Evolutionary conservation across 768 basidiomycete species (phyloP).

Genomic region (Lactarius trivialis): DNA sequence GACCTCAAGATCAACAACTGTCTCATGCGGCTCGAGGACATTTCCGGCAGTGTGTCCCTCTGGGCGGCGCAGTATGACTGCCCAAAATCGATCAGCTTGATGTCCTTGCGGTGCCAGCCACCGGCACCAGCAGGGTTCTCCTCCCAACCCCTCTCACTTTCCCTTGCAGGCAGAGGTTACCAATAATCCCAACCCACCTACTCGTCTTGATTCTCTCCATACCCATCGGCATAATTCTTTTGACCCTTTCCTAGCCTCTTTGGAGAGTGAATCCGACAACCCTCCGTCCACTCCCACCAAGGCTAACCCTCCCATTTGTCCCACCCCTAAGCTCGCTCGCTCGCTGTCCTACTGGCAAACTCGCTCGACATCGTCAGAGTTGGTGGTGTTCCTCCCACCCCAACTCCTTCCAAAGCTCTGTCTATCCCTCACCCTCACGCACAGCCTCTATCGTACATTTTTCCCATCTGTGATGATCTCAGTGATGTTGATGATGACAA

Average conservation of each 20-base stretch:
- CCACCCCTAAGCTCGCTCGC: conserved; percentile 39
- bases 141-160: conserved; percentile 37
- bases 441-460: conserved; percentile 31
- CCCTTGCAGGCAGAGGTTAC: conserved; percentile 63
- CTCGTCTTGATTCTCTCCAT: conserved; percentile 26
- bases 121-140: conserved; percentile 61
- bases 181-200: conserved; percentile 28
- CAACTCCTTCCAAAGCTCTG: conserved; percentile 40
- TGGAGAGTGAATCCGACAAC: conserved; percentile 30
- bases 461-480: conserved; percentile 71
- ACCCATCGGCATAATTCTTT: conserved; percentile 36
- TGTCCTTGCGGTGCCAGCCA: too few relatives aligned
- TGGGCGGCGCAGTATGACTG: too few relatives aligned
- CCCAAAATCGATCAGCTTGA: too few relatives aligned
- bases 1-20: conserved; percentile 99
- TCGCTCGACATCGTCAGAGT: conserved; percentile 51
- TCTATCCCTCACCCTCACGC: conserved; percentile 40
- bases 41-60: conserved; percentile 64
- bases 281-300: conserved; percentile 33
- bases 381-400: conserved; percentile 29
- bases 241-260: conserved; percentile 44
- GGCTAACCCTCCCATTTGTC: conserved; percentile 23
- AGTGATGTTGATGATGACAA: conserved; percentile 39
- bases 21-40: conserved; percentile 83
- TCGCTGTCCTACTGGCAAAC: conserved; percentile 46